A percentile compares a stretch with the other conserved stretches of the same genome.
phyloP scores from a whole-genome alignment of 352 stramenopile genomes.

The Pythium pyrilobum region DNA sequence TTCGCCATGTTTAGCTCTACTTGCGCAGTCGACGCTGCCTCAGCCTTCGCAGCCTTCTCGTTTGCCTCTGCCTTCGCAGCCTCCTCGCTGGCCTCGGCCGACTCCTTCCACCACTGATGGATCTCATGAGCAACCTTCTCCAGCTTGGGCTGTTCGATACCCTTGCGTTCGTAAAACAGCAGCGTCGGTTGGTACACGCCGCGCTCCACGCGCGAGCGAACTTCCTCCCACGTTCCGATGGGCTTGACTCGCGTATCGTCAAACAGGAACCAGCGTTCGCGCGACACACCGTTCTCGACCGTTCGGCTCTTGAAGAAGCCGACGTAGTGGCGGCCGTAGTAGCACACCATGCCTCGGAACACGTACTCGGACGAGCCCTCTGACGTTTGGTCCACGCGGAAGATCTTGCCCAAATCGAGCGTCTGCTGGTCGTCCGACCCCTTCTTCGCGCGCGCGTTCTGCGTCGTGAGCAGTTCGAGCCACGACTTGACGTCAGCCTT shows the following conservation, averaged over 20 bases:
- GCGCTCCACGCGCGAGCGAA: conserved; percentile 63
- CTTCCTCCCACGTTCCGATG: conserved; percentile 68
- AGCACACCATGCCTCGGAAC: conserved; percentile 81
- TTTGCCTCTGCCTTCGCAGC: conserved; percentile 9
- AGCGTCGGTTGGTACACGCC: conserved; percentile 79
- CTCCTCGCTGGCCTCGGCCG: conserved; percentile 26
- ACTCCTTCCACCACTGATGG: conserved; percentile 70
- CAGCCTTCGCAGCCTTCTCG: neutral
- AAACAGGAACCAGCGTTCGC: conserved; percentile 77
- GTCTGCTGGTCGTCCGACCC: conserved; percentile 27
- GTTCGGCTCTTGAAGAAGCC: conserved; percentile 78
- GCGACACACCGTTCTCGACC: conserved; percentile 39
- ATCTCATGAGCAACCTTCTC: conserved; percentile 63
- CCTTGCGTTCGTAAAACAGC: conserved; percentile 77
- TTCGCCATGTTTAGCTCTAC: neutral
- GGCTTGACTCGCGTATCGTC: conserved; percentile 80
- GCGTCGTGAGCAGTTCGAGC: conserved; percentile 60
- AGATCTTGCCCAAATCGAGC: conserved; percentile 64
- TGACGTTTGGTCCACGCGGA: conserved; percentile 35
- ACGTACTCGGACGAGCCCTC: conserved; percentile 37
- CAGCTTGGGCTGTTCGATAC: conserved; percentile 52
- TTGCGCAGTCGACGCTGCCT: conserved; percentile 3
- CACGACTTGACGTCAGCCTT: conserved; percentile 65
- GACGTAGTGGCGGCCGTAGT: conserved; percentile 83
- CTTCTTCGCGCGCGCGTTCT: conserved; percentile 27